Base-by-base conservation (phyloP, 805 yeast species). In the Teunomyces gatunensis region DNA sequence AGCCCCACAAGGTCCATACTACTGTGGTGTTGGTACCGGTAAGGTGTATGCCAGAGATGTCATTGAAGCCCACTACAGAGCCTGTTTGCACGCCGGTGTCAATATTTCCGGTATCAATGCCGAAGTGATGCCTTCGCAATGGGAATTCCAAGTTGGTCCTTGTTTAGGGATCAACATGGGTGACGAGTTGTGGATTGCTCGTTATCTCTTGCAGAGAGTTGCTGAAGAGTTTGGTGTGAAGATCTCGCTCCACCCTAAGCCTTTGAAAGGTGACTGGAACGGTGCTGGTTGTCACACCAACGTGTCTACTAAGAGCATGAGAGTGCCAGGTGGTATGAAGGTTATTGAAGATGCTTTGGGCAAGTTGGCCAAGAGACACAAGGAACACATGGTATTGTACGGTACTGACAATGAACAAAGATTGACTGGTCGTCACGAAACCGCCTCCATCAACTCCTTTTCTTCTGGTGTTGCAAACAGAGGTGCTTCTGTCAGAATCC, bases 201-300 rank as follows among this genome's bases (percentile, higher is more conserved):
- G 99, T 74, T 94, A 89, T 73, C 77, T 94, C 62, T 78, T 94
- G 67, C 84, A 83, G 75, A 86, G 97, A 76, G 94, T 90, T 46
- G 97, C 98, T 57, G 99, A 94, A 80, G 99, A 94, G 74, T 94
- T 94, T 65, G 98, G 96, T 69, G 95, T 94, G 69, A 91, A 90
- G 86, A 92, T 94, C 61, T 89, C 97, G 41, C 85, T 91, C 86
- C 99, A 94, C 84, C 99, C 99, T 75, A 94, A 94, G 83, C 98
- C 99, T 60, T 81, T 94, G 72, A 82, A 85, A 79, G 98, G 98
- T 62, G 98, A 92, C 78, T 94, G 98, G 98, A 94, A 94, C 73
- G 99, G 99, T 79, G 98, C 99, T 71, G 99, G 99, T 65, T 92
- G 98, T 81, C 99, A 94, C 78, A 94, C 99, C 71, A 94, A 94